Evolutionary conservation across 2,329 filamentous ascomycete genomes (phyloP).

Genomic region (Alternaria ethzedia): DNA sequence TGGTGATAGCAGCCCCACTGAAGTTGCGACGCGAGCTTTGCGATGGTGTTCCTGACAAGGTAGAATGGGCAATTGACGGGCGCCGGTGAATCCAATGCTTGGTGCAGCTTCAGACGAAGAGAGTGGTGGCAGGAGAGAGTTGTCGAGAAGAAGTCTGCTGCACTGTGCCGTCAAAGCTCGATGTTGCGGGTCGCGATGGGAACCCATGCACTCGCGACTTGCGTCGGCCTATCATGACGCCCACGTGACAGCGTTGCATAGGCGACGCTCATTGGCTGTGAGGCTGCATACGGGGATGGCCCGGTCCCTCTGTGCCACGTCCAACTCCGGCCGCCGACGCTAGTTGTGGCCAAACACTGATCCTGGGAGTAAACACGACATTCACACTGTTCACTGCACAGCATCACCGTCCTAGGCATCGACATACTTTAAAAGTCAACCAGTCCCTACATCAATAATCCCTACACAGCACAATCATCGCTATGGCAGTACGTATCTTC

Average conservation of each 20-base stretch:
- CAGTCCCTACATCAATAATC: slow-evolving; percentile 9
- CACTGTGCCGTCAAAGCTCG: slow-evolving; percentile 4
- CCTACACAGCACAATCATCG: slow-evolving; percentile 19
- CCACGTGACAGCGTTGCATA: slow-evolving; percentile 31
- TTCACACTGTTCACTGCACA: slow-evolving; percentile 5
- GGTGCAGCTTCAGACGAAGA: slow-evolving; percentile 16
- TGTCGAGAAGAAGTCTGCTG: neutral
- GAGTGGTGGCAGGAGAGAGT: neutral
- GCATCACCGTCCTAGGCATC: slow-evolving; percentile 2
- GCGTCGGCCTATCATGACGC: slow-evolving; percentile 30
- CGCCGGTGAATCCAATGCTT: neutral
- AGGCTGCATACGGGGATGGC: neutral
- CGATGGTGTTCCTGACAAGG: neutral
- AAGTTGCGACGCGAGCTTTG: slow-evolving; percentile 15
- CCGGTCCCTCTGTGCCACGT: neutral
- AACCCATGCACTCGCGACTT: slow-evolving; percentile 10
- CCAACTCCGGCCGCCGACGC: slow-evolving; percentile 14
- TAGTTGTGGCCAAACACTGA: slow-evolving; percentile 22
- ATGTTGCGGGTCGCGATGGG: slow-evolving; percentile 3
- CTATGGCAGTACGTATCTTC: slow-evolving; percentile 37
- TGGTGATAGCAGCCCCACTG: slow-evolving; percentile 18
- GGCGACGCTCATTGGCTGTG: slow-evolving; percentile 3
- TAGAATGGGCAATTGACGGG: slow-evolving; percentile 14
- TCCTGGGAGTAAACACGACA: slow-evolving; percentile 22
- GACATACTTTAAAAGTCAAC: neutral